Percentiles rank a stretch among this genome's conserved stretches.
phyloP scores from a whole-genome alignment of 129 eudicot species.

The Flaveria trinervia region DNA sequence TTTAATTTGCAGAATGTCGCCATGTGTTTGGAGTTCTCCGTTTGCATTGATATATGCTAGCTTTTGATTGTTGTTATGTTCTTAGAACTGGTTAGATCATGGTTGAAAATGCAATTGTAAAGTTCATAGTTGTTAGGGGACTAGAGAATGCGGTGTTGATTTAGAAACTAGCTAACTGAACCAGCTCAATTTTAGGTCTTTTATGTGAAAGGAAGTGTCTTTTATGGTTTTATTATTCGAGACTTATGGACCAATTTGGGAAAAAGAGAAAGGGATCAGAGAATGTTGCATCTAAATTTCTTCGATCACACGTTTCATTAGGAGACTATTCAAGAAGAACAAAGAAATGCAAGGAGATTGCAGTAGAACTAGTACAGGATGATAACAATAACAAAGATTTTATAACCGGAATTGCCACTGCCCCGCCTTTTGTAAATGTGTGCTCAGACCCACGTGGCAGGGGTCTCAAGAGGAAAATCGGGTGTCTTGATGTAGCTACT shows the following conservation, averaged over 20 bases:
- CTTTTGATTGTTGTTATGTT: constrained; percentile 15
- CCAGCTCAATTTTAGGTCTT: constrained; percentile 24
- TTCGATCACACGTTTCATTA: constrained; percentile 42
- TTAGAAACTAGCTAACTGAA: constrained; percentile 27
- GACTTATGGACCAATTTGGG: constrained; percentile 37
- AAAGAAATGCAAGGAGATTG: constrained; percentile 48
- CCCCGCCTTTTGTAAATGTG: constrained; percentile 42
- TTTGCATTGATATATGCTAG: constrained; percentile 25
- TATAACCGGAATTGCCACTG: constrained; percentile 38
- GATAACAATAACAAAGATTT: constrained; percentile 11
- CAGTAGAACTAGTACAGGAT: background rate
- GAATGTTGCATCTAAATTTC: constrained; percentile 5
- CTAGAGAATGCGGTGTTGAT: constrained; percentile 6
- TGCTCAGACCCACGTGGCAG: constrained; percentile 44
- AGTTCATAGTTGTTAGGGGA: background rate
- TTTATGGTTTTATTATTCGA: constrained; percentile 1
- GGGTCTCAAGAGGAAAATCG: constrained; percentile 59
- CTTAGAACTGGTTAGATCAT: constrained; percentile 1
- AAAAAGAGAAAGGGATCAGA: constrained; percentile 45
- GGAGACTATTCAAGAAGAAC: constrained; percentile 39
- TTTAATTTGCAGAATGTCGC: constrained; percentile 37
- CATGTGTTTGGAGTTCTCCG: constrained; percentile 18
- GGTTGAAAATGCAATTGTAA: background rate
- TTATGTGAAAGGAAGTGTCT: constrained; percentile 8
- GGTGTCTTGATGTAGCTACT: constrained; percentile 53